Evolutionary conservation across 1,284 basidiomycete genomes (phyloP).

Genomic region (Stygiomarasmius scandens): DNA sequence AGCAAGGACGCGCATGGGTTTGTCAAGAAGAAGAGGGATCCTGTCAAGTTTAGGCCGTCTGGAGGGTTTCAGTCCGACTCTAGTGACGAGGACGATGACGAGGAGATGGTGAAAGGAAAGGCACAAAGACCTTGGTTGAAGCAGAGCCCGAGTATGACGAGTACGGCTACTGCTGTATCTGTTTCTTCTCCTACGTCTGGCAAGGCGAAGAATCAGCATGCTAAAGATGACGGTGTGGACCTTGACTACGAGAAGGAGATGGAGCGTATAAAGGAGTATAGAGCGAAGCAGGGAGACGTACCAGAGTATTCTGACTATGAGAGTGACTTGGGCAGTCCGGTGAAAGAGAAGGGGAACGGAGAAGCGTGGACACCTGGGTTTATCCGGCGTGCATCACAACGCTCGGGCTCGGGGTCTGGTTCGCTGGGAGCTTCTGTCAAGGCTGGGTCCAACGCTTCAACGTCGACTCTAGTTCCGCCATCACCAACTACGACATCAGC

Average conservation of each 20-base stretch:
- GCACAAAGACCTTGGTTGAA: background rate
- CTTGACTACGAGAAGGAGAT: constrained; percentile 28
- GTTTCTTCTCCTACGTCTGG: constrained; percentile 22
- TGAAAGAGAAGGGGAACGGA: background rate
- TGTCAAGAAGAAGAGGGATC: too few relatives aligned
- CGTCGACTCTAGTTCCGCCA: too few relatives aligned
- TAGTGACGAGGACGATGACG: too few relatives aligned
- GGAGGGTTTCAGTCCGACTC: too few relatives aligned
- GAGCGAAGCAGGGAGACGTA: constrained; percentile 14
- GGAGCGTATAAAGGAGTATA: background rate
- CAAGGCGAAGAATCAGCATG: constrained; percentile 12
- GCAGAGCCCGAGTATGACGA: background rate
- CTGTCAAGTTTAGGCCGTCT: too few relatives aligned
- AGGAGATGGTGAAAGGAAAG: background rate
- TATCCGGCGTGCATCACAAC: background rate
- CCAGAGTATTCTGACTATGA: constrained; percentile 44
- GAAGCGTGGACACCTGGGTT: constrained; percentile 5
- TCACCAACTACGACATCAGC: background rate
- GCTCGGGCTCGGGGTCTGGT: constrained; percentile 4
- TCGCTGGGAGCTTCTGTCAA: too few relatives aligned
- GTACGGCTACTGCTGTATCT: background rate
- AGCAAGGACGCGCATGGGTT: too few relatives aligned
- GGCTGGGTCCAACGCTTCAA: too few relatives aligned
- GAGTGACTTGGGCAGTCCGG: background rate
- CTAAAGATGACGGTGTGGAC: constrained; percentile 15